Evolutionary conservation across 2,329 filamentous ascomycete genomes (phyloP).

Genomic region (Paecilomyces formosus): DNA sequence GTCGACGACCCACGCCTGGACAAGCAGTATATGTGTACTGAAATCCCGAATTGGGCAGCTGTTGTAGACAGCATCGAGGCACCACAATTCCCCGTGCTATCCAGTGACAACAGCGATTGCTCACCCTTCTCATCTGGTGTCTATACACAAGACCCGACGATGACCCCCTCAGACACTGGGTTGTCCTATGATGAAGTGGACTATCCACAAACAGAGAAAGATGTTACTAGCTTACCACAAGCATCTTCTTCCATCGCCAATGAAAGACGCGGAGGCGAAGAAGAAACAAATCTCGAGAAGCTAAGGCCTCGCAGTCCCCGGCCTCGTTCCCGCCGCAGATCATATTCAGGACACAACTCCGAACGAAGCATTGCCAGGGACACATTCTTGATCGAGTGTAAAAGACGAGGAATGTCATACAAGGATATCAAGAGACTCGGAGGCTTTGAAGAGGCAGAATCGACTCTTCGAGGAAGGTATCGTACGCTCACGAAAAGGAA

Average conservation of each 20-base stretch:
- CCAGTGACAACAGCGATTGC: neutral
- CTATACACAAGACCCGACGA: neutral
- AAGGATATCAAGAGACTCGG: constrained; percentile 39
- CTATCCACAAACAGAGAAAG: neutral
- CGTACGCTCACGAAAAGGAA: constrained; percentile 40
- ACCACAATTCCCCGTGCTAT: neutral
- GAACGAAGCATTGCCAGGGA: constrained; percentile 23
- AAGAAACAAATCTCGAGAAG: neutral
- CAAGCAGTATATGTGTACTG: neutral
- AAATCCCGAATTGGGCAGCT: neutral
- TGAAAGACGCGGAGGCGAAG: neutral
- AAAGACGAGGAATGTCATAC: constrained; percentile 37
- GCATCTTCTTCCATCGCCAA: neutral
- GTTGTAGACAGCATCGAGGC: neutral
- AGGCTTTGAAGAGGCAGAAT: constrained; percentile 39
- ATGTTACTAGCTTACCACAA: neutral
- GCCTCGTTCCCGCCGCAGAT: neutral
- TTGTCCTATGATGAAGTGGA: neutral
- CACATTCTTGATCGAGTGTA: constrained; percentile 33
- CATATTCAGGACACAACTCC: constrained; percentile 3
- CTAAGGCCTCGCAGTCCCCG: neutral
- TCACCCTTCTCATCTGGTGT: neutral
- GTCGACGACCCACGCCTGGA: neutral
- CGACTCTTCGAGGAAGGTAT: constrained; percentile 40
- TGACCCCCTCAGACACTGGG: neutral